These are phyloP conservation scores for Cladophialophora chaetospira DNA, from an alignment of 2,329 filamentous ascomycete species.

Conservation along the genomic window DNA sequence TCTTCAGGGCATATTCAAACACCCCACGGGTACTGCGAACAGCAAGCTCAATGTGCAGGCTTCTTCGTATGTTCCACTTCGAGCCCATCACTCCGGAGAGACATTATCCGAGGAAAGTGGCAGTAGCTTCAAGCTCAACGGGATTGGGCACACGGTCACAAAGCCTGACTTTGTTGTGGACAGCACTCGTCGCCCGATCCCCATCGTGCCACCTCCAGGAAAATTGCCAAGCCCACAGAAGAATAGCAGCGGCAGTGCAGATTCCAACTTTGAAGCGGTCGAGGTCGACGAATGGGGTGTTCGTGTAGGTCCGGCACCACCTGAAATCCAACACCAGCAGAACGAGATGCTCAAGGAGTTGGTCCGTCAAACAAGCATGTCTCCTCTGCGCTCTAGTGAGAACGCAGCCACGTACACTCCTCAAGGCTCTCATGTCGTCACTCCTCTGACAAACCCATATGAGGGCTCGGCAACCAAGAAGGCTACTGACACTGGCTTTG, in stretches of 20 bases:
- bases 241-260: not conserved
- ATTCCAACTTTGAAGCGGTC: slow-evolving; percentile 1
- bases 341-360: slow-evolving; percentile 23
- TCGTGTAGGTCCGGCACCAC: slow-evolving; percentile 22
- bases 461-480: not conserved
- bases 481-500: not conserved
- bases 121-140: not conserved
- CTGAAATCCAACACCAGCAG: slow-evolving; percentile 25
- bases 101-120: not conserved
- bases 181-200: slow-evolving; percentile 23
- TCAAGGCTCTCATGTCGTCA: slow-evolving; percentile 4
- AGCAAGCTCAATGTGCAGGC: slow-evolving; percentile 30
- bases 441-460: not conserved
- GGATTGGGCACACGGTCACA: not conserved
- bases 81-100: not conserved
- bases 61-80: slow-evolving; percentile 27
- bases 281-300: slow-evolving; percentile 32
- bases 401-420: slow-evolving; percentile 9
- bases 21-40: slow-evolving; percentile 3
- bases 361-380: slow-evolving; percentile 20
- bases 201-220: slow-evolving; percentile 31
- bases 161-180: slow-evolving; percentile 8
- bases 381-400: slow-evolving; percentile 15
- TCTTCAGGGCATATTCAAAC: slow-evolving; percentile 4
- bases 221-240: slow-evolving; percentile 4